Evolutionary conservation across 257 asterid species (phyloP), one percentile per base, ranked within the genome.

Genomic region (Capsicum pubescens): DNA sequence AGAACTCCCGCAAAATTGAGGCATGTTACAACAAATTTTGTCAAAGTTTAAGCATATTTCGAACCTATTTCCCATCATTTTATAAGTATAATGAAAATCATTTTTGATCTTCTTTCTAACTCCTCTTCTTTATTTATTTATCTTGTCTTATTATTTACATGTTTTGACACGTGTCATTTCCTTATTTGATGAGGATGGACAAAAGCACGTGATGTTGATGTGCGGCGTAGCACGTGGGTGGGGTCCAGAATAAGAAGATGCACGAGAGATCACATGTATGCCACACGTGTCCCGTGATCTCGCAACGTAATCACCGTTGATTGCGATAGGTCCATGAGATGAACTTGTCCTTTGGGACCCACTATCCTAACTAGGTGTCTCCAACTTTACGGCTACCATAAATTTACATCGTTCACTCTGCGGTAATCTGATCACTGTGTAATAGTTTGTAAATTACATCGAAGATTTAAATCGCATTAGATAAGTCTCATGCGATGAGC

Each of bases 201-300:
- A 50, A 36, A 44, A 12, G 35, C 82, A 84, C 77, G 79, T 84
- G 71, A 57, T 35, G 3, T 56, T 26, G 60, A 44, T 80, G 46
- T 60, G 80, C 82, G 86, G 66, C 42, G 79, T 71, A 44, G 42
- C 90, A 87, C 91, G 61, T 91, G 32, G 35, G 90, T 90, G 87
- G 92, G 91, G 15, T 19, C 78, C 32, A 63, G 68, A 71, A 67
- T 79, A 83, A 83, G 87, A 78, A 57, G 19, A n/a, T 74, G 87
- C 90, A 89, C 85, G 90, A 85, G 91, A 82, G 36, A 16, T 82
- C 91, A 88, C 93, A 84, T 85, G 91, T 80, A 11, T 26, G 58
- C 58, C 81, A 88, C 93, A 89, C 91, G 90, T 88, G 86, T 88
- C 85, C 58, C n/a, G 58, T 83, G 86, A 80, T 74, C 80, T 85